phyloP scores from a whole-genome alignment of 352 stramenopile species.

The Phytopythium aichiense region DNA sequence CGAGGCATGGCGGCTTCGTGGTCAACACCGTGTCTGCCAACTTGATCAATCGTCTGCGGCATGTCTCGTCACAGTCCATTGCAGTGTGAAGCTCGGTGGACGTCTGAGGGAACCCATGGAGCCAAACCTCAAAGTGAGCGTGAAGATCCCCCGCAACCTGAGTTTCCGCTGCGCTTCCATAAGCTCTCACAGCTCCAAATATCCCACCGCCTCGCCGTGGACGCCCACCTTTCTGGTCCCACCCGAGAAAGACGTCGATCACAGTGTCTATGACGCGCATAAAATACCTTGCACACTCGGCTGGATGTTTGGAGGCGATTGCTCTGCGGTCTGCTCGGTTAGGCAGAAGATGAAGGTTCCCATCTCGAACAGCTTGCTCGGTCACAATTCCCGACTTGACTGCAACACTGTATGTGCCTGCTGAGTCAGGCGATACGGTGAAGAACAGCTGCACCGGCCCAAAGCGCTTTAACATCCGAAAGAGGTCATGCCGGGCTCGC shows the following conservation, averaged over 20 bases:
- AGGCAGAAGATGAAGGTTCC: conserved; percentile 10
- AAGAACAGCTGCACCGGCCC: conserved; percentile 22
- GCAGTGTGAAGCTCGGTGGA: background rate
- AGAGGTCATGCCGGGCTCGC: conserved; percentile 16
- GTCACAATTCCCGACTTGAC: conserved; percentile 6
- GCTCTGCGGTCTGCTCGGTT: conserved; percentile 10
- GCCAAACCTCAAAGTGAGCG: conserved; percentile 21
- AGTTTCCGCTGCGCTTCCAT: conserved; percentile 17
- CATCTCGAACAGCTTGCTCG: background rate
- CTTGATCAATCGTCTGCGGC: background rate
- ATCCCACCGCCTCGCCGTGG: conserved; percentile 13
- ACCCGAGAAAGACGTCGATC: conserved; percentile 12
- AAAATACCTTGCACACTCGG: conserved; percentile 24
- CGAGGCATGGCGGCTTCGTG: conserved; percentile 1
- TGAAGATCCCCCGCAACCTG: conserved; percentile 24
- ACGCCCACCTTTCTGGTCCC: conserved; percentile 2
- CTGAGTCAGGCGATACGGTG: conserved; percentile 19
- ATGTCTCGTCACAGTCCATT: background rate
- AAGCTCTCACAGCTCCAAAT: conserved; percentile 22
- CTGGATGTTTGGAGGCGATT: conserved; percentile 11
- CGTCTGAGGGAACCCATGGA: conserved; percentile 19
- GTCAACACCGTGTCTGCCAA: conserved; percentile 1
- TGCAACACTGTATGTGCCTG: conserved; percentile 13
- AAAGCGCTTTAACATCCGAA: conserved; percentile 19
- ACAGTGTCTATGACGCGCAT: conserved; percentile 15